Evolutionary conservation across 768 basidiomycete species (phyloP), one percentile per base, ranked within the genome.

Genomic region (Xanthoconium purpureum): DNA sequence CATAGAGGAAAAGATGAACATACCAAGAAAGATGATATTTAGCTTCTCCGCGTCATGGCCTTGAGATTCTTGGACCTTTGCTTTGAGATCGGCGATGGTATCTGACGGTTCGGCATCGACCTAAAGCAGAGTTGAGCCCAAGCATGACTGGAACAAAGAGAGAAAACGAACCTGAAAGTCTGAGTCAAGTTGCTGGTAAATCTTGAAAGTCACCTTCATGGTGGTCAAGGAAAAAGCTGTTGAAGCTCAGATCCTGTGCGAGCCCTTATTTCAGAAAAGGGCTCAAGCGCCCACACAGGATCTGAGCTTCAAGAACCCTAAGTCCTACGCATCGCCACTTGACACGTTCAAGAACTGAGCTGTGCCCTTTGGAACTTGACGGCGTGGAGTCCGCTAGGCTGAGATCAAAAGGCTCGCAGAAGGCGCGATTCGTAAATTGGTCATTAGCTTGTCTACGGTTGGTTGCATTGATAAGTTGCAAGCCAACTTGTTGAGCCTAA

Each of bases 161-260:
- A 28, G 10, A 35, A 39, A n/a, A 24, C 49, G 20, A 8, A 51
- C 55, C 30, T 56, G 12, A 13, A 56, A 56, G 5, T 47, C 55
- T 11, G 44, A 37, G 5, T 42, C 44, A 10, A 50, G 44, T 32
- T 56, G 30, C 50, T 33, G 37, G 45, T 56, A 56, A 28, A 47
- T 20, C 50, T 44, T 56, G 24, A 56, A 12, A n/a, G 43, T 47
- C 29, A 56, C 2, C 55, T 51, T 51, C 55, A 56, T 56, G 17
- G 45, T 51, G 50, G 55, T 46, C 37, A 37, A 47, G n/a, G 44
- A 33, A 37, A 43, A 38, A n/a, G 36, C 7, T 29, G 29, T 24
- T 24, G 24, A 24, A 24, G 24, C 24, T 24, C 24, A 24, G 24
- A 24, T 24, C 24, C 24, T 24, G 24, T 24, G 4, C 24, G 24